Conservation (phyloP, 73 alveolate species). For the Symbiodinium pilosum region DNA sequence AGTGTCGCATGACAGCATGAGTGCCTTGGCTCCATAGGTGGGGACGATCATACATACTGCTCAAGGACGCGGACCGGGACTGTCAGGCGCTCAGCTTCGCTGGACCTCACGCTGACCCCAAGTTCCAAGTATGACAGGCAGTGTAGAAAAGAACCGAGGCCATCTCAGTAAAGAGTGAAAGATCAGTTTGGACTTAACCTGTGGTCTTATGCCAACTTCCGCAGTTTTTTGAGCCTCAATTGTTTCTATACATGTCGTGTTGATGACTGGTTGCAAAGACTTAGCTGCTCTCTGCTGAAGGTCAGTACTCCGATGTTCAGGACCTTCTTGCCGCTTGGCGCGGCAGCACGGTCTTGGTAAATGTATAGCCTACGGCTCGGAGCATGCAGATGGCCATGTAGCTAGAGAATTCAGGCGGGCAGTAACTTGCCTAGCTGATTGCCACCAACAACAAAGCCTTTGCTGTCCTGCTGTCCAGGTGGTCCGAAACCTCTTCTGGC, state of each 20-base stretch:
- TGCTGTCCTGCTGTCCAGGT: background rate
- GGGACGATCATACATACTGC: background rate
- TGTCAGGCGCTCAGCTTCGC: background rate
- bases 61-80: background rate
- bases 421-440: background rate
- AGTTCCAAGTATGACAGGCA: background rate
- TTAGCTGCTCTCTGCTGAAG: background rate
- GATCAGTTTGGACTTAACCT: no score
- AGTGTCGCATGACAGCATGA: no score
- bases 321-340: background rate
- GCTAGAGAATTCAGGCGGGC: background rate
- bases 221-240: no score
- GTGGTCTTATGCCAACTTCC: no score
- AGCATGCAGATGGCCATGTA: no score
- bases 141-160: background rate
- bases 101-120: background rate
- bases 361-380: no score
- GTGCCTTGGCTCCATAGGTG: background rate
- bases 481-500: background rate
- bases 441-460: background rate
- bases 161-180: no score
- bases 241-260: no score
- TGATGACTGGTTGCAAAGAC: no score
- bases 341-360: no score
- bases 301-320: slow-evolving; percentile 2